A percentile compares a stretch with the other conserved stretches of the same genome.
phyloP scores from a whole-genome alignment of 805 yeast genomes.

The Metschnikowia continentalis region DNA sequence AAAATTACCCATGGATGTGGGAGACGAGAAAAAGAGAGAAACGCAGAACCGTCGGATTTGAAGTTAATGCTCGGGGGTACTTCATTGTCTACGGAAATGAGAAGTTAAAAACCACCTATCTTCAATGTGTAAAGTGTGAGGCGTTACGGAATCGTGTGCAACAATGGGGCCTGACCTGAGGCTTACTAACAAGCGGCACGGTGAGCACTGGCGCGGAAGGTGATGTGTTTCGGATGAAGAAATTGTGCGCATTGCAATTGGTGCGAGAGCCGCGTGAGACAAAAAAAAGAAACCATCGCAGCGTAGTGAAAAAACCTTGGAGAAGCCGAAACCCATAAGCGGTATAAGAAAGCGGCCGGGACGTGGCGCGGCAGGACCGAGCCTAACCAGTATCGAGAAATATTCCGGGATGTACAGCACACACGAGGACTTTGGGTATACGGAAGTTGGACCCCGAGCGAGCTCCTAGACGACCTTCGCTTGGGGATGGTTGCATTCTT shows the following conservation, averaged over 20 bases:
- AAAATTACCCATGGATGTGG: background rate
- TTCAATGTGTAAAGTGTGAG: background rate
- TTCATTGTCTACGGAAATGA: background rate
- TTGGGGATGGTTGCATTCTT: background rate
- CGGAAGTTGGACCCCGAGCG: background rate
- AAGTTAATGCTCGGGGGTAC: background rate
- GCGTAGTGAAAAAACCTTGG: background rate
- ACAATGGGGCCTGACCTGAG: background rate
- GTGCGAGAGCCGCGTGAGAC: constrained; percentile 2
- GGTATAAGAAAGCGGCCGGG: background rate
- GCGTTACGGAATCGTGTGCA: background rate
- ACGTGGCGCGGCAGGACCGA: background rate
- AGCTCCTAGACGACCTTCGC: background rate
- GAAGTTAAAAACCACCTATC: background rate
- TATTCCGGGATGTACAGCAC: background rate
- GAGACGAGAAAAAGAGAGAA: background rate
- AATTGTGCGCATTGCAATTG: constrained; percentile 3
- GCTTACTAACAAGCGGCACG: background rate
- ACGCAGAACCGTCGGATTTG: background rate
- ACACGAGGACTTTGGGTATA: background rate
- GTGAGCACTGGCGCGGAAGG: constrained; percentile 2
- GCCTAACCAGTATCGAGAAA: background rate
- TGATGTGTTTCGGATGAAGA: background rate
- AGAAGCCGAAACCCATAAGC: background rate
- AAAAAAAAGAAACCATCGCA: background rate